These are phyloP conservation scores for Eugenia klotzschiana DNA, from an alignment of 441 rosid species.

Conservation along the genomic window DNA sequence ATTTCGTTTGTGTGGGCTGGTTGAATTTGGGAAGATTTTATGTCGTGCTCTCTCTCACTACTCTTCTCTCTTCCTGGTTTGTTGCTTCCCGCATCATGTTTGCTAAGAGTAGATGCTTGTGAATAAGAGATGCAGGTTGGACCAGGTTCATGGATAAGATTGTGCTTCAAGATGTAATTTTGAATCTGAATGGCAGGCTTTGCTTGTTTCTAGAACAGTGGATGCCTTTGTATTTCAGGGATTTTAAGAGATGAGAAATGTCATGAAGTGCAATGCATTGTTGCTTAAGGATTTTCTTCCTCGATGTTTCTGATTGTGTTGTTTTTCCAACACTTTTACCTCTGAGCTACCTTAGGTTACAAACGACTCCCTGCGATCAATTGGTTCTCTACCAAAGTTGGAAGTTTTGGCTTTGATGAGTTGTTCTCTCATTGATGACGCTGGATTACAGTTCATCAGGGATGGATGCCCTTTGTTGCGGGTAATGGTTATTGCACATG, in stretches of 20 bases:
- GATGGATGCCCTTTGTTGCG: constrained; percentile 49
- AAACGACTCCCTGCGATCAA: constrained; percentile 45
- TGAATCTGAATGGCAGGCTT: neutral
- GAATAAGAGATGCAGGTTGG: neutral
- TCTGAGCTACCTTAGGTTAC: constrained; percentile 30
- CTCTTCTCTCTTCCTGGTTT: neutral
- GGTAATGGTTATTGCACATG: constrained; percentile 21
- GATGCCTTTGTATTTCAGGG: neutral
- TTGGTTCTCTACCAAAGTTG: constrained; percentile 47
- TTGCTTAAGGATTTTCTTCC: neutral
- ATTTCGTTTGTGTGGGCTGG: neutral
- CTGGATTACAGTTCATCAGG: constrained; percentile 45
- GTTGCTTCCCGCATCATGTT: neutral
- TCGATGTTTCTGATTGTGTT: neutral
- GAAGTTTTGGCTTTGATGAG: constrained; percentile 47
- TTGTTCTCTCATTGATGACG: constrained; percentile 54
- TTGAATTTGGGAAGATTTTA: neutral
- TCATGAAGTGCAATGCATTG: neutral
- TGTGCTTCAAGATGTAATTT: neutral
- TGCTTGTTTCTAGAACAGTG: neutral
- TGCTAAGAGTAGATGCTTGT: neutral
- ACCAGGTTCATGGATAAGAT: neutral
- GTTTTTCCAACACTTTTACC: neutral
- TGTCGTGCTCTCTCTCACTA: neutral
- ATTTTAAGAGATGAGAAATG: neutral